Conservation (phyloP, 2,329 filamentous ascomycete species). For the Ceratocystis albifundus region DNA sequence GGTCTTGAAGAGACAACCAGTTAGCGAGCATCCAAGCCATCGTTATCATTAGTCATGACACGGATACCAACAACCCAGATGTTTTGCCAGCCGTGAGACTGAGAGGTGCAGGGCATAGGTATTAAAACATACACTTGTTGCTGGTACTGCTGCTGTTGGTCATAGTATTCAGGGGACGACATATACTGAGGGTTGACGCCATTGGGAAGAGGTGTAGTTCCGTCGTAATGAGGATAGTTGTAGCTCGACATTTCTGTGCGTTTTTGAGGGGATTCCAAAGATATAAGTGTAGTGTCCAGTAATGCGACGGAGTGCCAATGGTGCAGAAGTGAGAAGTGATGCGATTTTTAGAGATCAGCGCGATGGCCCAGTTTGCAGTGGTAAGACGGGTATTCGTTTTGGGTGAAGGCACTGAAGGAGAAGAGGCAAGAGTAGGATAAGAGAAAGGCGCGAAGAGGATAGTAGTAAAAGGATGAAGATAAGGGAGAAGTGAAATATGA, state of each 20-base stretch:
- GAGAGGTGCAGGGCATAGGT: not conserved
- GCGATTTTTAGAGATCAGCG: not conserved
- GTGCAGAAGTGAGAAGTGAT: not conserved
- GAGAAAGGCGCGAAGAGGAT: too few relatives aligned
- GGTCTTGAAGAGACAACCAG: conserved; percentile 5
- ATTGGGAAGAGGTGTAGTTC: not conserved
- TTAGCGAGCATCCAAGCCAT: not conserved
- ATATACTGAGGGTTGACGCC: conserved; percentile 3
- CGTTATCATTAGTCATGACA: not conserved
- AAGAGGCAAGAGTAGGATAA: too few relatives aligned
- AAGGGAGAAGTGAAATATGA: not conserved
- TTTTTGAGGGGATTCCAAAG: too few relatives aligned
- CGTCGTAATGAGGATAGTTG: conserved; percentile 10
- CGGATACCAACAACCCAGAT: too few relatives aligned
- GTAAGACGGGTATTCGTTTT: too few relatives aligned
- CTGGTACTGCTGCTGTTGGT: conserved; percentile 7
- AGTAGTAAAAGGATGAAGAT: too few relatives aligned
- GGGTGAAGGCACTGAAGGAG: too few relatives aligned
- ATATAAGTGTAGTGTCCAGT: too few relatives aligned
- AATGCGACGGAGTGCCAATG: too few relatives aligned
- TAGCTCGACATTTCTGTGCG: conserved; percentile 2
- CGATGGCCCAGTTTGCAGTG: too few relatives aligned
- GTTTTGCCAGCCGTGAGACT: not conserved
- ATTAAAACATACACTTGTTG: conserved; percentile 10
- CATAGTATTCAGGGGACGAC: conserved; percentile 8